Evolutionary conservation across 306 rosid species (phyloP).

Genomic region (Quercus mongolica): DNA sequence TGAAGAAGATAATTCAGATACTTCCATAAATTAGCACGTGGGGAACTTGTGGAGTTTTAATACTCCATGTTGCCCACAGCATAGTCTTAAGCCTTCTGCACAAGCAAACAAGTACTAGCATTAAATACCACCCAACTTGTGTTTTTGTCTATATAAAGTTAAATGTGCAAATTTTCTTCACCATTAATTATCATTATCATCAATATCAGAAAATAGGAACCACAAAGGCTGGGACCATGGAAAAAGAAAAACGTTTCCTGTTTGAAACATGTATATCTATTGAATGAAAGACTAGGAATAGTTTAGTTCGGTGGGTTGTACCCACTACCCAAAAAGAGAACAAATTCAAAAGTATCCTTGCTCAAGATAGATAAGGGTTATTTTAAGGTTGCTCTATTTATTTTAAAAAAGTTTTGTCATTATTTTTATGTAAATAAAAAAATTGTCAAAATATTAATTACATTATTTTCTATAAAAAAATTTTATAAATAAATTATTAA

Average conservation of each 20-base stretch:
- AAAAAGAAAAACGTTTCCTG: not conserved
- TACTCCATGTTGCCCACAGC: conserved; percentile 12
- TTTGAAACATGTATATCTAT: not conserved
- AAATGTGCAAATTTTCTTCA: not conserved
- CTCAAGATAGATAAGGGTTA: not conserved
- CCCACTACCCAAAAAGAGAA: not conserved
- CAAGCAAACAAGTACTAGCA: conserved; percentile 12
- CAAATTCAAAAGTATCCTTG: not conserved
- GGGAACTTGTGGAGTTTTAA: not conserved
- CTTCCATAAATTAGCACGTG: conserved; percentile 9
- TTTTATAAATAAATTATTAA: no score
- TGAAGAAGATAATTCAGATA: conserved; percentile 25
- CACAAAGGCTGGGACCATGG: not conserved
- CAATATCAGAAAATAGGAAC: not conserved
- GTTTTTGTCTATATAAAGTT: not conserved
- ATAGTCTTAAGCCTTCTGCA: conserved; percentile 19
- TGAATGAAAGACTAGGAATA: not conserved
- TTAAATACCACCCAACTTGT: conserved; percentile 2
- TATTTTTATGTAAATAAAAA: no score
- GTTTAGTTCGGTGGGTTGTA: not conserved
- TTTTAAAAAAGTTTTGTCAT: no score
- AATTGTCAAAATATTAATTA: no score
- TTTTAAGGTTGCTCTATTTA: no score
- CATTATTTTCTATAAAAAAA: rapidly evolving
- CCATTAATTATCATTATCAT: not conserved